Percentiles rank a stretch among this genome's conserved stretches.
Evolutionary conservation across 805 yeast species (phyloP).

Genomic region (Cyberlindnera mississippiensis): DNA sequence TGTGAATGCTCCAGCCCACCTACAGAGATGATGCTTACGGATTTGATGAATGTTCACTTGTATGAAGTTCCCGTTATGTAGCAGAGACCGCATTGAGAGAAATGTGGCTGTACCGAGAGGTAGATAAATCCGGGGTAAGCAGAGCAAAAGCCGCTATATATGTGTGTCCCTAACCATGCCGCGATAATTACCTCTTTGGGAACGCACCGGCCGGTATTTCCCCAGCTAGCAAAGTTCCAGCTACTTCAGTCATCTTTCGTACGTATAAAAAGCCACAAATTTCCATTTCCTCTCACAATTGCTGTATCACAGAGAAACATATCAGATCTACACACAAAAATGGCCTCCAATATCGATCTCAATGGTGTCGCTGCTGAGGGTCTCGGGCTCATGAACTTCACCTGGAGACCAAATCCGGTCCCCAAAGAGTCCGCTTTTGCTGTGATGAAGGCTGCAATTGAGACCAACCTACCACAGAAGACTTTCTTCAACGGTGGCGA

Average conservation of each 20-base stretch:
- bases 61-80: no score
- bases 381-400: slow-evolving; percentile 78
- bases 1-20: slow-evolving; percentile 25
- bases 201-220: neutral
- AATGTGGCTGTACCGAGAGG: no score
- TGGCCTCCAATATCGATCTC: slow-evolving; percentile 6
- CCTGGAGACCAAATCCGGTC: slow-evolving; percentile 60
- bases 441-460: slow-evolving; percentile 49
- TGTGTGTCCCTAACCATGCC: slow-evolving; percentile 1
- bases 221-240: no score
- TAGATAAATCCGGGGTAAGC: no score
- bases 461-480: slow-evolving; percentile 36
- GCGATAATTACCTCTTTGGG: slow-evolving; percentile 1
- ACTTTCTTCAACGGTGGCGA: slow-evolving; percentile 71
- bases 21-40: neutral
- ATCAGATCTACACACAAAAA: neutral
- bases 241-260: no score
- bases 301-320: no score
- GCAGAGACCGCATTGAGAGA: no score
- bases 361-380: slow-evolving; percentile 37
- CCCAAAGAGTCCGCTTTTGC: slow-evolving; percentile 51
- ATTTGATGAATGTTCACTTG: neutral
- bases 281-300: neutral
- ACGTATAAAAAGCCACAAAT: neutral
- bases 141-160: neutral